A percentile compares a stretch with the other conserved stretches of the same genome.
Conservation (phyloP, 2,329 filamentous ascomycete species). For the Colletotrichum filicis region DNA sequence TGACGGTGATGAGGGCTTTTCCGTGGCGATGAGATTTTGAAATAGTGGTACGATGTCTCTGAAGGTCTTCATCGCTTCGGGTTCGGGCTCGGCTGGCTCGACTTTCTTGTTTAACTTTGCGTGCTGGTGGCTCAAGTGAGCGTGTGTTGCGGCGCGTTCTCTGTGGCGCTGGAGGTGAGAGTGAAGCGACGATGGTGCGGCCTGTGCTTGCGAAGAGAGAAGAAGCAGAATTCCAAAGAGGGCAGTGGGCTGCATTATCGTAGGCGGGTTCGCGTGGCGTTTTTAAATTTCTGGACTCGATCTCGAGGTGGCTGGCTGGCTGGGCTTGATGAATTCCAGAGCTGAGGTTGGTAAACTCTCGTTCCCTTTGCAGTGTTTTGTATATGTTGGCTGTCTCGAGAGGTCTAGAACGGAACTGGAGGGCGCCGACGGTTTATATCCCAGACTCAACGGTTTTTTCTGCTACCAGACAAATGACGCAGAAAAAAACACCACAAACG, state of each 20-base stretch:
- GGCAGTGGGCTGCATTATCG: constrained; percentile 23
- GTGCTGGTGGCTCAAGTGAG: constrained; percentile 18
- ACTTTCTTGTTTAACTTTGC: not conserved
- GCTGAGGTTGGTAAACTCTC: not conserved
- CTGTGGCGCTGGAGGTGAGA: constrained; percentile 30
- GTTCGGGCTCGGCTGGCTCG: not conserved
- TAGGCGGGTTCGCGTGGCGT: not conserved
- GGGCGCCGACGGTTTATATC: not conserved
- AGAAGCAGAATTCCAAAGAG: constrained; percentile 24
- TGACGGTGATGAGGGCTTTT: not conserved
- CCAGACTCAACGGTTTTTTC: constrained; percentile 11
- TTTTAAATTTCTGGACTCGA: not conserved
- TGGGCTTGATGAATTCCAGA: not conserved
- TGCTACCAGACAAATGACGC: constrained; percentile 14
- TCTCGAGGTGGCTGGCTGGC: not conserved
- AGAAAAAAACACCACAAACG: constrained; percentile 9
- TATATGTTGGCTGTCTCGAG: not conserved
- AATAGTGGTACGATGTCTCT: not conserved
- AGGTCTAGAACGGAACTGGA: constrained; percentile 6
- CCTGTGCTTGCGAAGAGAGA: constrained; percentile 2
- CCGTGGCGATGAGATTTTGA: not conserved
- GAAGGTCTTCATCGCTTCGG: not conserved
- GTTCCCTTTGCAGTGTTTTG: not conserved
- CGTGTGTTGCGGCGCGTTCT: constrained; percentile 25
- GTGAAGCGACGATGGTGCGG: constrained; percentile 28